Evolutionary conservation across 2,329 filamentous ascomycete species (phyloP).

Genomic region (Cryoendolithus antarcticus): DNA sequence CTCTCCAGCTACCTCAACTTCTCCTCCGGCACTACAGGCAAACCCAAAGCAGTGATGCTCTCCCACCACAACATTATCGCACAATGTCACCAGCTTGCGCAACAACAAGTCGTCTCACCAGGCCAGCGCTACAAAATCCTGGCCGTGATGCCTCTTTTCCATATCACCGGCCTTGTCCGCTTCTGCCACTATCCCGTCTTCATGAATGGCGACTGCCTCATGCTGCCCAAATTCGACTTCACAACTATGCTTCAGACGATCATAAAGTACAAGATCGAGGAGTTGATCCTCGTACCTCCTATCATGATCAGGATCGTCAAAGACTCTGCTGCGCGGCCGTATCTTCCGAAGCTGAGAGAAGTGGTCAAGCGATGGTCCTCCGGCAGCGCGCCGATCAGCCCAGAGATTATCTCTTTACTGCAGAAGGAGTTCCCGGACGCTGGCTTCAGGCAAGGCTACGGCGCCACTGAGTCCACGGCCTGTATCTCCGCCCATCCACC

Average conservation of each 20-base stretch:
- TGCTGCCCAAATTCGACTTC: slow-evolving; percentile 52
- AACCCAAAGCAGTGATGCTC: slow-evolving; percentile 37
- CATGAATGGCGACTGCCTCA: slow-evolving; percentile 49
- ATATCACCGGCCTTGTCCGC: slow-evolving; percentile 51
- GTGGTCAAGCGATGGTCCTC: slow-evolving; percentile 43
- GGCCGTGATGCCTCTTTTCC: slow-evolving; percentile 47
- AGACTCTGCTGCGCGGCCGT: slow-evolving; percentile 41
- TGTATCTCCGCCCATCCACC: slow-evolving; percentile 52
- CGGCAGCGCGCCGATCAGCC: slow-evolving; percentile 46
- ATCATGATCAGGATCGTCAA: slow-evolving; percentile 48
- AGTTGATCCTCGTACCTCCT: slow-evolving; percentile 46
- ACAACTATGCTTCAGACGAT: slow-evolving; percentile 40
- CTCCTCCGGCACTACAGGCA: slow-evolving; percentile 32
- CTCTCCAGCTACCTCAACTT: slow-evolving; percentile 35
- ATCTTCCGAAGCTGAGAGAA: slow-evolving; percentile 37
- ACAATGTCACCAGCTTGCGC: slow-evolving; percentile 48
- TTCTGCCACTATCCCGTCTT: slow-evolving; percentile 49
- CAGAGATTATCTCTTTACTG: slow-evolving; percentile 45
- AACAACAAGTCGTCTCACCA: slow-evolving; percentile 33
- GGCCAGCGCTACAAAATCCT: slow-evolving; percentile 35
- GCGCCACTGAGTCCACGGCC: slow-evolving; percentile 53
- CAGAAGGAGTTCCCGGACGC: slow-evolving; percentile 44
- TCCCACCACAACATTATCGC: slow-evolving; percentile 42
- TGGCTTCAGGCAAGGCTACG: slow-evolving; percentile 54
- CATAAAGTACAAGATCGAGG: slow-evolving; percentile 37